Percentiles rank a stretch among this genome's conserved stretches.
Conservation (phyloP, 306 rosid genomes). For the Abrus precatorius region DNA sequence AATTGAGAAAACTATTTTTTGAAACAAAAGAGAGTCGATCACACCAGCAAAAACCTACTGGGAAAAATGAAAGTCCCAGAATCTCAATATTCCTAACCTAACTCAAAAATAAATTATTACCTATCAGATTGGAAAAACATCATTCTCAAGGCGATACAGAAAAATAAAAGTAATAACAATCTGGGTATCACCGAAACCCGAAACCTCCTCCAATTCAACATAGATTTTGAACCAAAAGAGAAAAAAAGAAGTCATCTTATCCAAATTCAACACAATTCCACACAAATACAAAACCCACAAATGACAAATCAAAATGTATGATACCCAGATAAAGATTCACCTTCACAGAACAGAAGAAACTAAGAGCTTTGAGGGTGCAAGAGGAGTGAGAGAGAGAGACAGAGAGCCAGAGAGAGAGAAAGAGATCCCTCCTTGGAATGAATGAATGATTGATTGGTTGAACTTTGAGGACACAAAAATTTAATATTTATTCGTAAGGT, state of each 20-base stretch:
- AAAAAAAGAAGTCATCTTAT: conserved; percentile 22
- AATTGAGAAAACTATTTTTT: conserved; percentile 7
- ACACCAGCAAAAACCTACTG: conserved; percentile 56
- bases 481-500: conserved; percentile 39
- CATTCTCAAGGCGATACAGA: background rate
- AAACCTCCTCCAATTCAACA: background rate
- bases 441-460: conserved; percentile 75
- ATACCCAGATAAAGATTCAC: conserved; percentile 55
- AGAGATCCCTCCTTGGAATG: conserved; percentile 62
- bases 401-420: conserved; percentile 36
- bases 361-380: conserved; percentile 2
- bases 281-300: conserved; percentile 17
- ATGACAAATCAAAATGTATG: conserved; percentile 4
- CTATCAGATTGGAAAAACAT: conserved; percentile 39
- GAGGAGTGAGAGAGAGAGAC: conserved; percentile 44
- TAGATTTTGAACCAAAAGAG: background rate
- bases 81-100: conserved; percentile 49
- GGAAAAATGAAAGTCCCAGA: conserved; percentile 43
- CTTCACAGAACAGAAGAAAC: conserved; percentile 46
- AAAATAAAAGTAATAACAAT: background rate
- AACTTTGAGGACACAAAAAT: conserved; percentile 44
- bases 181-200: background rate
- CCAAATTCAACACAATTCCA: conserved; percentile 23
- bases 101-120: conserved; percentile 40
- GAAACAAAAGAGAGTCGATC: conserved; percentile 39